A percentile compares a stretch with the other conserved stretches of the same genome.
phyloP scores from a whole-genome alignment of 108 stramenopile genomes.

The Bacterosira constricta region DNA sequence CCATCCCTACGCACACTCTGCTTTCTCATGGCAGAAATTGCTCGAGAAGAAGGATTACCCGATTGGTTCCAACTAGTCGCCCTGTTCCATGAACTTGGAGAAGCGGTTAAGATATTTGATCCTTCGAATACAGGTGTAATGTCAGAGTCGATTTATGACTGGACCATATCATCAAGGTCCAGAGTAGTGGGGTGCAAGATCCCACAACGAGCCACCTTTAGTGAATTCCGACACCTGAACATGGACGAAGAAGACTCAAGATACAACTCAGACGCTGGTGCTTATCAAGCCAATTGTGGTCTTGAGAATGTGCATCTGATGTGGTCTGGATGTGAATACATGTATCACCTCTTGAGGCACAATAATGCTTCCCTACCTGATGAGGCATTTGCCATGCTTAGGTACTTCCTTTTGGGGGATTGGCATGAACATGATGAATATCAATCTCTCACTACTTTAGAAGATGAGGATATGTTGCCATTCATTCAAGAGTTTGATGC shows the following conservation, averaged over 20 bases:
- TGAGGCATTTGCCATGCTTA: conserved; percentile 55
- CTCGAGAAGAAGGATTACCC: conserved; percentile 55
- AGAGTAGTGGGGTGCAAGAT: conserved; percentile 54
- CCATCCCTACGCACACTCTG: conserved; percentile 57
- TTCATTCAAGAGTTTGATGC: conserved; percentile 60
- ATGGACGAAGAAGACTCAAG: conserved; percentile 43
- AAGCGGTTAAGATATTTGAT: conserved; percentile 39
- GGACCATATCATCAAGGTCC: conserved; percentile 58
- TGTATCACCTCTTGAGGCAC: conserved; percentile 60
- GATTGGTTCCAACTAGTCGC: conserved; percentile 73
- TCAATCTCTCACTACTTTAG: conserved; percentile 30
- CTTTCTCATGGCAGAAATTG: conserved; percentile 56
- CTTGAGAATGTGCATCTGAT: conserved; percentile 50
- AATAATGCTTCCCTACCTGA: conserved; percentile 53
- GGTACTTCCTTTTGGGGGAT: conserved; percentile 48
- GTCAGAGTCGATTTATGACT: conserved; percentile 54
- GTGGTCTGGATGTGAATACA: conserved; percentile 68
- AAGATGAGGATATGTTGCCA: conserved; percentile 45
- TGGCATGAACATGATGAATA: conserved; percentile 58
- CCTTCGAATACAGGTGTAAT: conserved; percentile 17
- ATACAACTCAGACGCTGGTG: conserved; percentile 48
- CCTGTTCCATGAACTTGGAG: conserved; percentile 49
- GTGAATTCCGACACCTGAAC: conserved; percentile 52
- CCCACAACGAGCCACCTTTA: conserved; percentile 37
- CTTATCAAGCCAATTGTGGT: conserved; percentile 50